Conservation (phyloP, 352 stramenopile genomes). For the Globisporangium abappressorium region DNA sequence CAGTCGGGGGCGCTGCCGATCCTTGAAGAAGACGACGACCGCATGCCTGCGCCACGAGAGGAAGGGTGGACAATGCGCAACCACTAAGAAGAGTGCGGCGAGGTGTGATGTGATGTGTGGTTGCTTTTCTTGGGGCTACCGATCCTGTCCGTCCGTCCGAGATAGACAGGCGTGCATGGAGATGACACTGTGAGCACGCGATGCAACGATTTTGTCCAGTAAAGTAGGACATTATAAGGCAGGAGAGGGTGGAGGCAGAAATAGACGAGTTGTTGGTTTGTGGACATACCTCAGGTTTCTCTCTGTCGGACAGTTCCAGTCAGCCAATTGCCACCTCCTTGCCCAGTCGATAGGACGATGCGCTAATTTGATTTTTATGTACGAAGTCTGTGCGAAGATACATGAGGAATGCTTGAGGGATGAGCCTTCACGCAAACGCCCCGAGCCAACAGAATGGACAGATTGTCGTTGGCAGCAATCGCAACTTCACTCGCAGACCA, state of each 20-base stretch:
- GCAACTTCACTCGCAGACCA: neutral
- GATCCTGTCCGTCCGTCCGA: neutral
- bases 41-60: conserved; percentile 21
- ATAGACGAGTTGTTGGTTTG: neutral
- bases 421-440: neutral
- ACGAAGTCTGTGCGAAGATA: neutral
- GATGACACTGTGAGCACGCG: neutral
- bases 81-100: neutral
- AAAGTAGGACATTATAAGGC: conserved; percentile 5
- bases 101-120: neutral
- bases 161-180: neutral
- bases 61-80: conserved; percentile 49
- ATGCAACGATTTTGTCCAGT: neutral
- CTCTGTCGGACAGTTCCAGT: neutral
- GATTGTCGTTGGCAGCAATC: conserved; percentile 1
- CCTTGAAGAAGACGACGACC: conserved; percentile 57
- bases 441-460: neutral
- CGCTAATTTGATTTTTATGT: conserved; percentile 4
- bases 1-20: conserved; percentile 48
- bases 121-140: neutral
- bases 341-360: neutral
- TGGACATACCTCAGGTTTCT: neutral
- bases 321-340: neutral
- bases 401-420: neutral
- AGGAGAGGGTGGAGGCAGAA: neutral